A percentile compares a stretch with the other conserved stretches of the same genome.
Conservation (phyloP, 371 early-diverging fungal genomes). For the Catenaria anguillulae region DNA sequence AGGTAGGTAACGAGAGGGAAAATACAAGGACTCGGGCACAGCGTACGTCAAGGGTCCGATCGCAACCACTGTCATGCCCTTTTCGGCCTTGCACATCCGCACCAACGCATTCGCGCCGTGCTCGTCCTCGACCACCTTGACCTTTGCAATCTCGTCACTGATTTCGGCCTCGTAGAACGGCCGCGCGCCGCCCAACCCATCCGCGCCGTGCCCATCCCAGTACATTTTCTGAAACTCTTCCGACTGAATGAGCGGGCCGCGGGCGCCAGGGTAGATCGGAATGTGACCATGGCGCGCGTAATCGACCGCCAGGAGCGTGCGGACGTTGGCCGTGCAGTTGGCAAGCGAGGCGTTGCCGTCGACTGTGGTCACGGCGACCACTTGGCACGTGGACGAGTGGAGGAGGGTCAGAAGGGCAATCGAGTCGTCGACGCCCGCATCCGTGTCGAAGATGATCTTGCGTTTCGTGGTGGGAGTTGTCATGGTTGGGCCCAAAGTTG, state of each 20-base stretch:
- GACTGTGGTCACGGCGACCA: background rate
- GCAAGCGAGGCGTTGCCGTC: constrained; percentile 2
- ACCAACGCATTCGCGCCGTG: background rate
- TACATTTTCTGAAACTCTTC: background rate
- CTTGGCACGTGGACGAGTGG: background rate
- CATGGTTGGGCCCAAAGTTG: too few species aligned
- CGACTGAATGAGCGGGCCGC: background rate
- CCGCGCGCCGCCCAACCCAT: background rate
- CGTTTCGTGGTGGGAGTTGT: background rate
- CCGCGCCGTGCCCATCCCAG: background rate
- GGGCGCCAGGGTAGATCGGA: background rate
- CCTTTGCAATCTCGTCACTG: background rate
- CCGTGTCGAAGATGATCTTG: background rate
- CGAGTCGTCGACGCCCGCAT: background rate
- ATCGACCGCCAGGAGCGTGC: background rate
- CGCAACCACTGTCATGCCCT: background rate
- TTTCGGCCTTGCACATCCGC: background rate
- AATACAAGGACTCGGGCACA: too few species aligned
- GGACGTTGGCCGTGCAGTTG: background rate
- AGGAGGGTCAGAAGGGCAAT: background rate
- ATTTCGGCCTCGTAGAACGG: background rate
- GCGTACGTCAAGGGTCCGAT: background rate
- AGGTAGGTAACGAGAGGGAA: too few species aligned
- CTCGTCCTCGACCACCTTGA: background rate
- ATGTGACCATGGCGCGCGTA: background rate